Conservation (phyloP, 768 basidiomycete species). For the Suillus bovinus region DNA sequence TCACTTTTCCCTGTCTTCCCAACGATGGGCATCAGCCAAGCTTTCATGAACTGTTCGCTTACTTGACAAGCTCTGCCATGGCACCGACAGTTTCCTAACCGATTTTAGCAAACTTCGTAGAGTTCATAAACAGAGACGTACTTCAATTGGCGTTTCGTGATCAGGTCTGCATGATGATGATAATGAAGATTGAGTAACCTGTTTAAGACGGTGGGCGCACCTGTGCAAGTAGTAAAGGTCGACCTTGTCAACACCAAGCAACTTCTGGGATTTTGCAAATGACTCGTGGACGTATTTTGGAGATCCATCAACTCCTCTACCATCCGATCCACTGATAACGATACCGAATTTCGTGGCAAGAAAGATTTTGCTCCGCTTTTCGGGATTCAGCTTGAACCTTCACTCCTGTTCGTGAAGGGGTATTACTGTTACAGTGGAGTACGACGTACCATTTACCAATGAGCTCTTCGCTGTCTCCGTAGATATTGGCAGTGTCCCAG, state of each 20-base stretch:
- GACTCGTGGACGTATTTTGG: constrained; percentile 42
- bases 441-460: constrained; percentile 43
- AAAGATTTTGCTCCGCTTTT: constrained; percentile 52
- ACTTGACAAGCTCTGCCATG: constrained; percentile 53
- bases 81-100: constrained; percentile 43
- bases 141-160: constrained; percentile 46
- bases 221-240: constrained; percentile 54
- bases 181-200: not conserved
- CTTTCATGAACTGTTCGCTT: constrained; percentile 13
- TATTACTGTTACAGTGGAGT: not conserved
- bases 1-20: constrained; percentile 45
- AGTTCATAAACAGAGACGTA: constrained; percentile 16
- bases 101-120: not conserved
- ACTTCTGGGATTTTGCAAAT: constrained; percentile 40
- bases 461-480: constrained; percentile 44
- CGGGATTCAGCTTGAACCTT: constrained; percentile 46
- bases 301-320: constrained; percentile 35
- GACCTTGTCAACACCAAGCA: constrained; percentile 42
- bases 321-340: constrained; percentile 24
- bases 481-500: constrained; percentile 50
- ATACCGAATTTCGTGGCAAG: constrained; percentile 61
- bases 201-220: constrained; percentile 10
- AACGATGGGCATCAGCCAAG: constrained; percentile 21
- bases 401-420: not conserved
- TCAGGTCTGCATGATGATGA: constrained; percentile 35